These are phyloP conservation scores for Samsoniella hepiali DNA, from an alignment of 2,329 filamentous ascomycete genomes.

Conservation along the genomic window DNA sequence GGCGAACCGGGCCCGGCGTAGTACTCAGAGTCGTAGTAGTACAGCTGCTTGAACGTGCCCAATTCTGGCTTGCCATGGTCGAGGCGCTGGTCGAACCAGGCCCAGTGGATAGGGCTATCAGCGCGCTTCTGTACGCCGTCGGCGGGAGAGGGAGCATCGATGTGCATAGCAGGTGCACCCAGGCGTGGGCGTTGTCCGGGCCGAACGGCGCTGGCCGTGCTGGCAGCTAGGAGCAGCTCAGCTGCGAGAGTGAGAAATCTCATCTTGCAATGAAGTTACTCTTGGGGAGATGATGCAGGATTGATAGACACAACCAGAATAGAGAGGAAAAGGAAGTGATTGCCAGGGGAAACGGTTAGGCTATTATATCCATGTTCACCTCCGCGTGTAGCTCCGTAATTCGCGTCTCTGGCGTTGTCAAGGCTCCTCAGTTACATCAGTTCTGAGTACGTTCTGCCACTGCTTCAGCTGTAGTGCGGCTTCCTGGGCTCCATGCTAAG, in stretches of 20 bases:
- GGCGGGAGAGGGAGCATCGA: neutral
- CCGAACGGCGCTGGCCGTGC: neutral
- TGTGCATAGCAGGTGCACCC: neutral
- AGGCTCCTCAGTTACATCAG: neutral
- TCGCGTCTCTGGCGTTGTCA: neutral
- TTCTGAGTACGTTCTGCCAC: neutral
- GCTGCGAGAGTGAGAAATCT: conserved; percentile 14
- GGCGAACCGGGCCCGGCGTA: conserved; percentile 75
- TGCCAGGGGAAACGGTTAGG: neutral
- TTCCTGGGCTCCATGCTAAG: neutral
- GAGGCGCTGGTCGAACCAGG: conserved; percentile 51
- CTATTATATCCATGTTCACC: conserved; percentile 1
- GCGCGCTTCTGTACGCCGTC: conserved; percentile 13
- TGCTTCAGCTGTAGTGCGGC: neutral
- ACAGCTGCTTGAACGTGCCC: conserved; percentile 66
- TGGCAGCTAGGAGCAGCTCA: conserved; percentile 11
- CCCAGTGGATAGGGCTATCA: conserved; percentile 9
- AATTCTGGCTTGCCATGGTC: conserved; percentile 55
- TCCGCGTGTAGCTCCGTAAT: neutral
- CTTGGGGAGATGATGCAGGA: neutral
- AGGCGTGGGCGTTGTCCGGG: neutral
- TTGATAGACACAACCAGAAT: neutral
- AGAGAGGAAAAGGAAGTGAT: neutral
- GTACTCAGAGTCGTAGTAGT: conserved; percentile 74
- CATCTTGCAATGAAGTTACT: neutral